These are phyloP conservation scores for Leccinum longicurvipes DNA, from an alignment of 768 basidiomycete species.

Conservation along the genomic window DNA sequence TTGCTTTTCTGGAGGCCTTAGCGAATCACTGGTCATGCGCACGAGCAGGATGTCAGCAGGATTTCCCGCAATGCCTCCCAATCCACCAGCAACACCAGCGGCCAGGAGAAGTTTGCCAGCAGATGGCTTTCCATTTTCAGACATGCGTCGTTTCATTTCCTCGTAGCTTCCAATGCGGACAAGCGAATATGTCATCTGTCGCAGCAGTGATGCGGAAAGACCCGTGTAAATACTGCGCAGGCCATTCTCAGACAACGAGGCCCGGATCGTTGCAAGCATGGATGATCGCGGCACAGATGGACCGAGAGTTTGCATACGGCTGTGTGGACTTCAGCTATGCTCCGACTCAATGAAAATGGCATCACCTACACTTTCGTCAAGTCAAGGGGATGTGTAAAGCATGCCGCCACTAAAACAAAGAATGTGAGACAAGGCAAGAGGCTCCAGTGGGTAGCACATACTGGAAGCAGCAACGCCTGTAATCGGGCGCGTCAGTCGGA, in stretches of 20 bases:
- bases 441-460: constrained; percentile 31
- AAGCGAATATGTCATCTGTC: constrained; percentile 91
- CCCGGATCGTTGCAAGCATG: constrained; percentile 59
- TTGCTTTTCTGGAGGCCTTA: constrained; percentile 67
- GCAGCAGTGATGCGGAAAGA: constrained; percentile 74
- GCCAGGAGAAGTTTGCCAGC: constrained; percentile 55
- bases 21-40: constrained; percentile 85
- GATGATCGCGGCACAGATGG: constrained; percentile 54
- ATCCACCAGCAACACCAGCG: constrained; percentile 69
- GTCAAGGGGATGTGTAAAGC: constrained; percentile 79
- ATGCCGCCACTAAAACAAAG: constrained; percentile 62
- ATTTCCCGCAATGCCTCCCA: constrained; percentile 84
- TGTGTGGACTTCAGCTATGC: constrained; percentile 25
- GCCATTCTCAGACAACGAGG: constrained; percentile 65
- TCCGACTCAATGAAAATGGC: background rate
- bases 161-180: constrained; percentile 84
- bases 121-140: constrained; percentile 49
- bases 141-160: constrained; percentile 59
- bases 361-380: constrained; percentile 75
- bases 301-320: constrained; percentile 78
- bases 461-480: constrained; percentile 63
- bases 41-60: constrained; percentile 75
- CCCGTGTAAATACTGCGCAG: constrained; percentile 77
- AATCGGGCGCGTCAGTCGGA: constrained; percentile 9
- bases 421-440: constrained; percentile 1